Evolutionary conservation across 1,139 yeast genomes (phyloP).

Genomic region (Kodamaea plutei): DNA sequence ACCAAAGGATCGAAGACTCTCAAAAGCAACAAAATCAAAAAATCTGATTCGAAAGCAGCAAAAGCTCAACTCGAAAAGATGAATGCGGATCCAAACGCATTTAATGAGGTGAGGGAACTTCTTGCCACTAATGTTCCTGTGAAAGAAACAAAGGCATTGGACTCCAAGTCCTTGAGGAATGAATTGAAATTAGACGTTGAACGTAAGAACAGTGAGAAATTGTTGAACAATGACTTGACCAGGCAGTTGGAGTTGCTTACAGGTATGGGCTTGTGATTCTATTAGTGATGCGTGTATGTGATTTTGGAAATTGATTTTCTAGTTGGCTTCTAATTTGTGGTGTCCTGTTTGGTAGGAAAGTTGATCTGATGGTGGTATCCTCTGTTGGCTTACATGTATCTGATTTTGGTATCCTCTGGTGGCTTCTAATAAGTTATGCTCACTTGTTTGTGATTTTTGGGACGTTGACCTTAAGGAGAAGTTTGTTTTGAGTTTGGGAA

Average conservation of each 20-base stretch:
- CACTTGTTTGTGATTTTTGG: too few species aligned
- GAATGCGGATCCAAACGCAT: constrained; percentile 35
- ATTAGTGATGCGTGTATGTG: too few species aligned
- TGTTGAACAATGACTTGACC: constrained; percentile 48
- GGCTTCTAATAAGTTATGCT: too few species aligned
- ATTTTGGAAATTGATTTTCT: too few species aligned
- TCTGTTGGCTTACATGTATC: too few species aligned
- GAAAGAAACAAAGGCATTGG: constrained; percentile 20
- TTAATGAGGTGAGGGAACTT: constrained; percentile 31
- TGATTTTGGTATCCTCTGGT: too few species aligned
- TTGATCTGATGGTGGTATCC: too few species aligned
- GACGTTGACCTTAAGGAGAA: too few species aligned
- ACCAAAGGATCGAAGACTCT: not conserved
- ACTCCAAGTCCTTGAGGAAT: constrained; percentile 29
- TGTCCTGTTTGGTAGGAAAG: too few species aligned
- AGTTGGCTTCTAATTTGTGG: too few species aligned
- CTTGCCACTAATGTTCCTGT: constrained; percentile 13
- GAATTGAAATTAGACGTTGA: constrained; percentile 44
- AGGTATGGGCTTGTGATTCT: constrained; percentile 45
- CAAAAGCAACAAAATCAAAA: constrained; percentile 10
- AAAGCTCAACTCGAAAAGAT: constrained; percentile 41
- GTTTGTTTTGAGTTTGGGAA: too few species aligned
- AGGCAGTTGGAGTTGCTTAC: constrained; percentile 58
- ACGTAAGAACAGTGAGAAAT: constrained; percentile 31
- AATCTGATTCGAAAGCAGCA: constrained; percentile 28